phyloP scores from a whole-genome alignment of 2,329 filamentous ascomycete genomes.

The Diaporthe caulivora region DNA sequence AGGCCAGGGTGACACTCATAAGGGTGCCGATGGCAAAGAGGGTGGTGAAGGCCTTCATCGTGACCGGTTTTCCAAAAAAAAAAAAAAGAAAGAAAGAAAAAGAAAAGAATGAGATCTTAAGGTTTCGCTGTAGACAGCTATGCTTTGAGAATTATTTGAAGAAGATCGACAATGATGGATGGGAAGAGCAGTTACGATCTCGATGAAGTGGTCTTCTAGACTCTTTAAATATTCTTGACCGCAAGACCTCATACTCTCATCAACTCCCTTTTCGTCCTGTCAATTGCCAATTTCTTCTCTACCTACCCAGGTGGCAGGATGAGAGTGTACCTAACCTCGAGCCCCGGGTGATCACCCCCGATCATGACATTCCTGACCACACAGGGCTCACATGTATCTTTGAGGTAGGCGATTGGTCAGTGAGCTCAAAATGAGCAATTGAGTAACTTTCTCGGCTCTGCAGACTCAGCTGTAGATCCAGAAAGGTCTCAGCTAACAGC shows the following conservation, averaged over 20 bases:
- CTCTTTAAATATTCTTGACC: neutral
- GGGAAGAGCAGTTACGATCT: neutral
- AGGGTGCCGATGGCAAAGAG: neutral
- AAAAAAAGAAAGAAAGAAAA: too few species aligned
- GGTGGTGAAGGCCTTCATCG: constrained; percentile 1
- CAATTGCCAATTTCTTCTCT: neutral
- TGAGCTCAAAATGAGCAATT: neutral
- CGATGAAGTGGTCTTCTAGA: neutral
- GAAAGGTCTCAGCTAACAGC: neutral
- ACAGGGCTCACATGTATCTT: neutral
- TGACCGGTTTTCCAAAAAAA: neutral
- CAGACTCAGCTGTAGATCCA: neutral
- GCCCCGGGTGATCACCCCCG: neutral
- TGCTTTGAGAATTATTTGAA: neutral
- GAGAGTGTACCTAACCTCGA: neutral
- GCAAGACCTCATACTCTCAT: neutral
- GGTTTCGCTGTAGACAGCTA: neutral
- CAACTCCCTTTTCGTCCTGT: neutral
- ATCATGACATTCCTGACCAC: neutral
- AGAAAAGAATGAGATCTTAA: neutral
- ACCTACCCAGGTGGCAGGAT: neutral
- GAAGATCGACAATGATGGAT: neutral
- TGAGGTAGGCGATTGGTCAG: too few species aligned
- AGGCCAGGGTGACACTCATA: neutral
- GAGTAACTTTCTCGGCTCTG: too few species aligned